Conservation (phyloP, 495 filamentous ascomycete genomes). For the Poronia punctata region DNA sequence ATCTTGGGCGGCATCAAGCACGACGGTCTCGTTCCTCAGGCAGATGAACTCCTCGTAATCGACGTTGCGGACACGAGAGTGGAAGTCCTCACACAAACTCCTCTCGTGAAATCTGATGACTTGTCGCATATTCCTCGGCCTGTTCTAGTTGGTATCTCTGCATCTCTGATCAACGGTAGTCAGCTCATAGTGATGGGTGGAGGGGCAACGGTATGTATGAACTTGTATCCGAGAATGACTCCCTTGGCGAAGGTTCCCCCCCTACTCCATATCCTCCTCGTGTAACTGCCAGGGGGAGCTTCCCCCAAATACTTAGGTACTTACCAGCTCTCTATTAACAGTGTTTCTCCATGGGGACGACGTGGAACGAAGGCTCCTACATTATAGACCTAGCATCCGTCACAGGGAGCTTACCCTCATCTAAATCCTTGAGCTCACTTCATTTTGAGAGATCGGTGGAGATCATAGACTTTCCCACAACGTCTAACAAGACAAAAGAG, state of each 20-base stretch:
- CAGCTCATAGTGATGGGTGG: constrained; percentile 62
- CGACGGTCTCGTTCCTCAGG: constrained; percentile 28
- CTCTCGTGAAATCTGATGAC: constrained; percentile 1
- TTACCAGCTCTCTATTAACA: neutral
- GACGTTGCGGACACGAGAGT: constrained; percentile 4
- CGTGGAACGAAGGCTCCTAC: constrained; percentile 58
- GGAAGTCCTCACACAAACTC: constrained; percentile 10
- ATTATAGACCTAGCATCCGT: constrained; percentile 5
- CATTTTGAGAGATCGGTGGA: constrained; percentile 13
- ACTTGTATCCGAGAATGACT: neutral
- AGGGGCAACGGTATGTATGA: constrained; percentile 60
- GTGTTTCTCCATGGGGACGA: constrained; percentile 73
- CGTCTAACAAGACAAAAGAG: neutral
- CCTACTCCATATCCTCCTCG: neutral
- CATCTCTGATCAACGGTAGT: constrained; percentile 26
- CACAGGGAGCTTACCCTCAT: neutral
- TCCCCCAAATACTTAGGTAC: too few species aligned
- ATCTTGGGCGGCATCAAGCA: constrained; percentile 46
- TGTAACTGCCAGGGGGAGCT: neutral
- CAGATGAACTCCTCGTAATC: constrained; percentile 23
- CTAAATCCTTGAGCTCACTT: constrained; percentile 1
- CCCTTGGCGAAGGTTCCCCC: neutral
- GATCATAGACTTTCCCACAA: constrained; percentile 6
- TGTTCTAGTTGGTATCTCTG: constrained; percentile 58
- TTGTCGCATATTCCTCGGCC: constrained; percentile 34